Percentiles rank a stretch among this genome's conserved stretches.
Conservation (phyloP, 169 alveolate species). For the Plasmodium cynomolgi region DNA sequence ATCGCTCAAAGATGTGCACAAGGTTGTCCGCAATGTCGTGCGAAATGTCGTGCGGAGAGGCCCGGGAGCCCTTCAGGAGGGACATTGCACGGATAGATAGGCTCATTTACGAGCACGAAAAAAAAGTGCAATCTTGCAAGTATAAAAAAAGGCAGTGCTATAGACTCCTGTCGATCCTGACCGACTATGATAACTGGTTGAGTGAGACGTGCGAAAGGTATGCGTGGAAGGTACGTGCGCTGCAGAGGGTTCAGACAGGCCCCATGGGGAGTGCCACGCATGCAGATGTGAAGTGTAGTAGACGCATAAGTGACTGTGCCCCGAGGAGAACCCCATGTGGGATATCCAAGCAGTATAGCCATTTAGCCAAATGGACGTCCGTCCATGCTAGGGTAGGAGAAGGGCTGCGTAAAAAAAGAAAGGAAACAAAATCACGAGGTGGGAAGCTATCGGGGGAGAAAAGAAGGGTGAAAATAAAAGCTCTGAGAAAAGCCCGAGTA, state of each 20-base stretch:
- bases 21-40: too few relatives aligned
- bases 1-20: background rate
- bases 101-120: background rate
- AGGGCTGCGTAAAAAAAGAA: background rate
- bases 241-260: background rate
- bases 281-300: background rate
- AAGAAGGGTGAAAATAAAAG: background rate
- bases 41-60: background rate
- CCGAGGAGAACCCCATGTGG: background rate
- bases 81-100: background rate
- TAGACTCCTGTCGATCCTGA: background rate
- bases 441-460: background rate
- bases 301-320: background rate
- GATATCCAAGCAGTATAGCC: background rate
- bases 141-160: background rate
- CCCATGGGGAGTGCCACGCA: background rate
- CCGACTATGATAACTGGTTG: background rate
- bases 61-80: background rate
- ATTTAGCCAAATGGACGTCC: background rate
- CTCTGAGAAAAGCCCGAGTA: background rate
- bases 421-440: background rate
- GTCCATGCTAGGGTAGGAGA: background rate
- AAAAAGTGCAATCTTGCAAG: background rate
- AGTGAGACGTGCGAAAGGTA: background rate
- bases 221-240: background rate